Conservation (phyloP, 495 filamentous ascomycete species). For the Viridothelium virens region DNA sequence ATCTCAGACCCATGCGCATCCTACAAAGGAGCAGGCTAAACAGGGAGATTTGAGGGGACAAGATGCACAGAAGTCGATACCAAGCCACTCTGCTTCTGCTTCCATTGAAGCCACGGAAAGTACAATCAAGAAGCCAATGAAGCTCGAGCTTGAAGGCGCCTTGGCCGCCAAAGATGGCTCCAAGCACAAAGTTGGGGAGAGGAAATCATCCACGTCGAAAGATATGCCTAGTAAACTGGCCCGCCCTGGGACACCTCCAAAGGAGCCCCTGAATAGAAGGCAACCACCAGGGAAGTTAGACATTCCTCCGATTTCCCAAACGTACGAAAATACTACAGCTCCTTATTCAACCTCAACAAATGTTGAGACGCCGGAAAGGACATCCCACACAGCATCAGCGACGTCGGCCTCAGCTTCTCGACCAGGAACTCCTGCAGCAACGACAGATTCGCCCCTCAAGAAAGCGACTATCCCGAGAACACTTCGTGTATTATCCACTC, state of each 20-base stretch:
- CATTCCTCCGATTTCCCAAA: slow-evolving; percentile 48
- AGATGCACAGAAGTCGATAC: not conserved
- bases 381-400: slow-evolving; percentile 38
- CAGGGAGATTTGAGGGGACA: not conserved
- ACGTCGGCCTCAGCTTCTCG: slow-evolving; percentile 42
- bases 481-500: slow-evolving; percentile 62
- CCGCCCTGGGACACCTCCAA: not conserved
- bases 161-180: not conserved
- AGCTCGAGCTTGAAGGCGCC: not conserved
- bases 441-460: slow-evolving; percentile 43
- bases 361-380: slow-evolving; percentile 14
- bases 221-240: not conserved
- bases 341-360: slow-evolving; percentile 13
- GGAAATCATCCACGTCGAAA: not conserved
- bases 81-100: not conserved
- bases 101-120: not conserved
- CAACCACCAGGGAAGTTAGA: slow-evolving; percentile 55
- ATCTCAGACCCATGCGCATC: not conserved
- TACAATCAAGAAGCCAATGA: not conserved
- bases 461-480: slow-evolving; percentile 45
- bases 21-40: not conserved
- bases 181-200: not conserved
- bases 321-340: slow-evolving; percentile 20
- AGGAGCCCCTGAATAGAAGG: slow-evolving; percentile 16
- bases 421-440: slow-evolving; percentile 17